A percentile compares a stretch with the other conserved stretches of the same genome.
These are phyloP conservation scores for Fusarium devonianum DNA, from an alignment of 2,329 filamentous ascomycete genomes.

Conservation along the genomic window DNA sequence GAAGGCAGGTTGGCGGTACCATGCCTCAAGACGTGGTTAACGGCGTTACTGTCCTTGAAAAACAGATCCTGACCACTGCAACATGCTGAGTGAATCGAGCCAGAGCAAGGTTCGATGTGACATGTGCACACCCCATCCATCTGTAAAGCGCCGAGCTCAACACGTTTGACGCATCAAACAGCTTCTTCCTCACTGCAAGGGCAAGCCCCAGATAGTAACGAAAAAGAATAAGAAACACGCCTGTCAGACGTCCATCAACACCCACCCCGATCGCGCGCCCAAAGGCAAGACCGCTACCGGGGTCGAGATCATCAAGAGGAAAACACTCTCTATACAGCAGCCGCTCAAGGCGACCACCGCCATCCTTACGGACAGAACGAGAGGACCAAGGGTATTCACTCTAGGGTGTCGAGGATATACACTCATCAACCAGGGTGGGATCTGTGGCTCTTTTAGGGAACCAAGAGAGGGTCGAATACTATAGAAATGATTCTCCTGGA, in stretches of 20 bases:
- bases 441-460: slow-evolving; percentile 93
- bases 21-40: no score
- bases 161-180: neutral
- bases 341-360: slow-evolving; percentile 52
- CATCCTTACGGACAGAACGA: slow-evolving; percentile 56
- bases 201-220: slow-evolving; percentile 59
- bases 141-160: no score
- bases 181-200: slow-evolving; percentile 60
- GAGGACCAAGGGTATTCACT: slow-evolving; percentile 43
- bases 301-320: slow-evolving; percentile 86
- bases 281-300: slow-evolving; percentile 73
- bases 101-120: no score
- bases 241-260: slow-evolving; percentile 92
- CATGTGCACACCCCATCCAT: no score
- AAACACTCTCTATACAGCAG: slow-evolving; percentile 77
- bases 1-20: no score
- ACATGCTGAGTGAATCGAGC: no score
- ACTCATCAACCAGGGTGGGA: slow-evolving; percentile 63
- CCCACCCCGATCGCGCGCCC: slow-evolving; percentile 81
- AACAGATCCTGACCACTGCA: no score
- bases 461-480: slow-evolving; percentile 93
- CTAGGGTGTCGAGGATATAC: slow-evolving; percentile 75
- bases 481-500: slow-evolving; percentile 92
- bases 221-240: slow-evolving; percentile 61
- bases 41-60: no score